These are phyloP conservation scores for Marasmius sp. DNA, from an alignment of 1,284 basidiomycete genomes.

Conservation along the genomic window DNA sequence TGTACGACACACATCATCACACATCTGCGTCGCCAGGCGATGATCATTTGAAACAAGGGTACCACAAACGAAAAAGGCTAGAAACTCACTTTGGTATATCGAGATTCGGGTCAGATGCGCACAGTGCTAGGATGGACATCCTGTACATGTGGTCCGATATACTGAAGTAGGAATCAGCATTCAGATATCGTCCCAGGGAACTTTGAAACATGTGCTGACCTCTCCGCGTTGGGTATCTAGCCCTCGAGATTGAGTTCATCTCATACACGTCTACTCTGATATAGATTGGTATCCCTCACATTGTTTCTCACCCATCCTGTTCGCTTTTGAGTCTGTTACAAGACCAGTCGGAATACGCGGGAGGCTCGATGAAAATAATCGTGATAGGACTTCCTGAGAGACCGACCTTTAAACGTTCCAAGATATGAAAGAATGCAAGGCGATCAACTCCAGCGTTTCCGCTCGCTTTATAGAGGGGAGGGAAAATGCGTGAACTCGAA, in stretches of 20 bases:
- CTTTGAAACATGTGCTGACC: conserved; percentile 40
- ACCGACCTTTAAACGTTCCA: conserved; percentile 83
- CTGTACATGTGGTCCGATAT: conserved; percentile 98
- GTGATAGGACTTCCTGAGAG: background rate
- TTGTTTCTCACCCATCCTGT: conserved; percentile 90
- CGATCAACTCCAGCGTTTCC: conserved; percentile 64
- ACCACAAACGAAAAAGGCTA: background rate
- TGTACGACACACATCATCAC: conserved; percentile 91
- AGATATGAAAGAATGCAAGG: conserved; percentile 86
- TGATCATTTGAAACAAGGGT: background rate
- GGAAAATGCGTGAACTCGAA: background rate
- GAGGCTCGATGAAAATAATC: background rate
- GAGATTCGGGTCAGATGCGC: conserved; percentile 66
- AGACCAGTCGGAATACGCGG: background rate
- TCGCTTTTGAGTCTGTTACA: conserved; percentile 90
- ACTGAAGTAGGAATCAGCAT: conserved; percentile 37
- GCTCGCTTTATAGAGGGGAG: conserved; percentile 42
- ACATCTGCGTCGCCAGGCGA: conserved; percentile 51
- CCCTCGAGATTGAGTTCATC: background rate
- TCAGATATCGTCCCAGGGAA: conserved; percentile 6
- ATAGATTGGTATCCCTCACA: conserved; percentile 39
- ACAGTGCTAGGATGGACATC: conserved; percentile 92
- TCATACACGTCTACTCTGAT: background rate
- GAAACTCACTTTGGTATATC: conserved; percentile 72
- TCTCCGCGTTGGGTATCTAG: conserved; percentile 79